A percentile compares a stretch with the other conserved stretches of the same genome.
Evolutionary conservation across 2,329 filamentous ascomycete genomes (phyloP).

Genomic region (Mycosphaerella sp.): DNA sequence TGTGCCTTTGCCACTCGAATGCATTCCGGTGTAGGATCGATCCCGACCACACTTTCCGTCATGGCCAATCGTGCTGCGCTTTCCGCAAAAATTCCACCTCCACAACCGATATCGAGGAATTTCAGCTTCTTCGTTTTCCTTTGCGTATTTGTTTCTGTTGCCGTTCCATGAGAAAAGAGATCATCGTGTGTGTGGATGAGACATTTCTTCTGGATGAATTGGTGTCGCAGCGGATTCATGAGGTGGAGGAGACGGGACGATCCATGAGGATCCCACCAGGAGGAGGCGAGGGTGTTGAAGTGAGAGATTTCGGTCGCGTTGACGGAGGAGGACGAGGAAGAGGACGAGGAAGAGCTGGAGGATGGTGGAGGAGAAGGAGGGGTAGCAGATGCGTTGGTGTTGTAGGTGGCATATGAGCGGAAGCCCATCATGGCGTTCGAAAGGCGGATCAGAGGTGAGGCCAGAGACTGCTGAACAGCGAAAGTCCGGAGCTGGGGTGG

Average conservation of each 20-base stretch:
- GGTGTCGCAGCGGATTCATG: slow-evolving; percentile 95
- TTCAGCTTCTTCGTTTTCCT: slow-evolving; percentile 42
- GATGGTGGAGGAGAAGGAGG: no score
- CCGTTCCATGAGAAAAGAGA: background rate
- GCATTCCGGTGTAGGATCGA: slow-evolving; percentile 71
- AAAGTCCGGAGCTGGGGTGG: slow-evolving; percentile 9
- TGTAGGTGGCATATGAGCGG: slow-evolving; percentile 19
- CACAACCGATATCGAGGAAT: slow-evolving; percentile 91
- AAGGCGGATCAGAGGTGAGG: background rate
- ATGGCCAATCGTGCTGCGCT: slow-evolving; percentile 63
- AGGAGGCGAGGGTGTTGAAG: slow-evolving; percentile 86
- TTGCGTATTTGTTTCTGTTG: no score
- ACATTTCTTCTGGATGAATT: slow-evolving; percentile 73
- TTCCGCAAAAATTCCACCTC: slow-evolving; percentile 94
- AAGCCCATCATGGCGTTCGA: background rate
- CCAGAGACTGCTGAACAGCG: slow-evolving; percentile 8
- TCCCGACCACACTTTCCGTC: slow-evolving; percentile 61
- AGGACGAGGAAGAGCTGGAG: background rate
- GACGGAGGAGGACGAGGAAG: slow-evolving; percentile 53
- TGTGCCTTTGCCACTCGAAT: slow-evolving; percentile 70
- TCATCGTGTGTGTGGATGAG: slow-evolving; percentile 42
- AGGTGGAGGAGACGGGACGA: slow-evolving; percentile 87
- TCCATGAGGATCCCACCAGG: slow-evolving; percentile 96
- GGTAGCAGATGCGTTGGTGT: slow-evolving; percentile 15
- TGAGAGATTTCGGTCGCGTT: slow-evolving; percentile 85